phyloP scores from a whole-genome alignment of 1,284 basidiomycete species.

The Malassezia slooffiae region DNA sequence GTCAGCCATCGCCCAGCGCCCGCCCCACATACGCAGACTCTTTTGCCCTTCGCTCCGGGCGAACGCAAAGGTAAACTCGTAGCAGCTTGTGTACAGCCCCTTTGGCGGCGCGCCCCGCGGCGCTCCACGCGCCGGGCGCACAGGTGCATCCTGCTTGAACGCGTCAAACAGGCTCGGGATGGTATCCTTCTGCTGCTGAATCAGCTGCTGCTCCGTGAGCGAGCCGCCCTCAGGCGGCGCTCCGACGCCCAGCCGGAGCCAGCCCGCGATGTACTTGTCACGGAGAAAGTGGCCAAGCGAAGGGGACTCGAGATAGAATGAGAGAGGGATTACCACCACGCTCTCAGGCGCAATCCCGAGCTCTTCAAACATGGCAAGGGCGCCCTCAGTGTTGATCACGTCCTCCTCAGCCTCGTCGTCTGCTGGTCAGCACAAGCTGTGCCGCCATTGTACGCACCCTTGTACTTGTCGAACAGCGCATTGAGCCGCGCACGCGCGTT shows the following conservation, averaged over 20 bases:
- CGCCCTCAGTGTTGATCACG: constrained; percentile 35
- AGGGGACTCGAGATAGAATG: constrained; percentile 36
- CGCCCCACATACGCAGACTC: constrained; percentile 45
- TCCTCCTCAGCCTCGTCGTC: constrained; percentile 23
- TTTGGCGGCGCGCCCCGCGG: constrained; percentile 1
- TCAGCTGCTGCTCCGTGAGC: constrained; percentile 15
- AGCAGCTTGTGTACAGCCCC: constrained; percentile 64
- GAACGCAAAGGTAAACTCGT: constrained; percentile 78
- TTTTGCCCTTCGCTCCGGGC: constrained; percentile 61
- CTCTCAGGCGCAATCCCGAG: constrained; percentile 34
- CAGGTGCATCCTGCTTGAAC: constrained; percentile 22
- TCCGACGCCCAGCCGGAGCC: constrained; percentile 28
- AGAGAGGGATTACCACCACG: constrained; percentile 36
- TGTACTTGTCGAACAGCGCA: constrained; percentile 64
- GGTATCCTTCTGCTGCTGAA: constrained; percentile 29
- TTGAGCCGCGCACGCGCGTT: constrained; percentile 50
- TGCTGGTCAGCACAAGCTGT: background rate
- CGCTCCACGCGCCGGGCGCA: constrained; percentile 8
- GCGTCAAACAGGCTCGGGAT: constrained; percentile 25
- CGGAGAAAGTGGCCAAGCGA: constrained; percentile 35
- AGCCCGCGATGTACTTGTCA: constrained; percentile 32
- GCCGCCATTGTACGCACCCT: constrained; percentile 51
- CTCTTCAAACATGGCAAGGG: constrained; percentile 34
- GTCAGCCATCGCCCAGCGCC: no score
- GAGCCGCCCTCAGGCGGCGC: background rate